Percentiles rank a stretch among this genome's conserved stretches.
These are phyloP conservation scores for Fusarium brevicatenulatum DNA, from an alignment of 2,329 filamentous ascomycete species.

Conservation along the genomic window DNA sequence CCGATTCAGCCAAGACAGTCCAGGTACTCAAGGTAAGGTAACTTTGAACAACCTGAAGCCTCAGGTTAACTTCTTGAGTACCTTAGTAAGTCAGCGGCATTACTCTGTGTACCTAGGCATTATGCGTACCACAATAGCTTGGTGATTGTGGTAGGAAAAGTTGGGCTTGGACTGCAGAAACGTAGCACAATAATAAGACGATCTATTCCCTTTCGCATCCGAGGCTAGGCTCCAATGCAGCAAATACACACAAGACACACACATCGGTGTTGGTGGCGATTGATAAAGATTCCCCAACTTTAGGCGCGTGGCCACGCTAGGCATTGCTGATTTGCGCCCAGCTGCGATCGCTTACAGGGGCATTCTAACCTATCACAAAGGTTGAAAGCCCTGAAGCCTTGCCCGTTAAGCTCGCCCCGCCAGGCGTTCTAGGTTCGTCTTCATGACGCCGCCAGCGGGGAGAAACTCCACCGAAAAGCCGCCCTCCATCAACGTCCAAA, in stretches of 20 bases:
- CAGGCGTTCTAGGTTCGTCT: constrained; percentile 7
- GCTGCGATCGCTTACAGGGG: constrained; percentile 23
- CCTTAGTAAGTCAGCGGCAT: not conserved
- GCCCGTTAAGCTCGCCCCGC: constrained; percentile 13
- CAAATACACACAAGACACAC: not conserved
- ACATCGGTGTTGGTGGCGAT: constrained; percentile 29
- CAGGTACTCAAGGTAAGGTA: not conserved
- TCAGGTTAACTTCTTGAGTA: not conserved
- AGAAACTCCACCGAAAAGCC: constrained; percentile 42
- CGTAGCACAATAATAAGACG: not conserved
- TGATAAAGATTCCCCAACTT: constrained; percentile 36
- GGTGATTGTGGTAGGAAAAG: not conserved
- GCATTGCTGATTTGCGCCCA: constrained; percentile 37
- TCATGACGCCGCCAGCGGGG: constrained; percentile 42
- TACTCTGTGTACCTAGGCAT: not conserved
- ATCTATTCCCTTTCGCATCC: not conserved
- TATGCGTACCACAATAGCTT: not conserved
- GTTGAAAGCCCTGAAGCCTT: constrained; percentile 29
- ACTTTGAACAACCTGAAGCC: not conserved
- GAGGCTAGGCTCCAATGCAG: not conserved
- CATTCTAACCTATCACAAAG: constrained; percentile 20
- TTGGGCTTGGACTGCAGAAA: not conserved
- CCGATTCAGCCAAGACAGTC: not conserved
- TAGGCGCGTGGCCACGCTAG: constrained; percentile 34
- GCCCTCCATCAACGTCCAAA: constrained; percentile 34